Conservation (phyloP, 225 moss, liverwort and hornwort genomes). For the Straminergon stramineum region DNA sequence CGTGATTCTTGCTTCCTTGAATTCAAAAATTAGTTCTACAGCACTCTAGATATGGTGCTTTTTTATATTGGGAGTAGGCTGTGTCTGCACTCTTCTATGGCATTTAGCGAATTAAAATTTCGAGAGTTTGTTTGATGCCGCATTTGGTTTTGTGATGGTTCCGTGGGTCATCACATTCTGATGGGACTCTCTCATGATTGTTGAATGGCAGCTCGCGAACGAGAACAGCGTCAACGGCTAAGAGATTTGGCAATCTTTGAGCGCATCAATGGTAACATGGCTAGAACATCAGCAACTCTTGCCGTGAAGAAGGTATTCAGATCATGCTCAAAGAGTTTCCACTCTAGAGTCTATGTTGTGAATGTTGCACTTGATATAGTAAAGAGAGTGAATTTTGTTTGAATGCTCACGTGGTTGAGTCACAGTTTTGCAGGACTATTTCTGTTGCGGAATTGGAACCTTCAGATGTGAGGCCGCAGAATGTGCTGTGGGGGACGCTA, state of each 20-base stretch:
- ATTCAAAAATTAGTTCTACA: neutral
- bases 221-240: conserved; percentile 81
- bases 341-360: neutral
- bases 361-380: neutral
- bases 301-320: conserved; percentile 88
- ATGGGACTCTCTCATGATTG: neutral
- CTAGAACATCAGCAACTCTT: conserved; percentile 73
- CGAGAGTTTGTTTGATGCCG: neutral
- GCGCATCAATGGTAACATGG: conserved; percentile 72
- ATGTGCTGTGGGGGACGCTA: conserved; percentile 75
- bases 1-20: neutral
- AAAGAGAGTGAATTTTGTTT: neutral
- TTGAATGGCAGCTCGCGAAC: conserved; percentile 55
- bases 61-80: neutral
- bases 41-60: neutral
- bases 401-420: neutral
- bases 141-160: neutral
- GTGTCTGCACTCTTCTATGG: neutral
- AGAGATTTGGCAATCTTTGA: conserved; percentile 88
- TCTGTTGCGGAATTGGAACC: conserved; percentile 63
- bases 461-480: conserved; percentile 85
- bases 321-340: neutral
- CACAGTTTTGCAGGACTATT: conserved; percentile 98
- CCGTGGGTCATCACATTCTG: neutral
- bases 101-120: neutral